Evolutionary conservation across 1,139 yeast species (phyloP), one percentile per base, ranked within the genome.

Genomic region (Candida sp.): DNA sequence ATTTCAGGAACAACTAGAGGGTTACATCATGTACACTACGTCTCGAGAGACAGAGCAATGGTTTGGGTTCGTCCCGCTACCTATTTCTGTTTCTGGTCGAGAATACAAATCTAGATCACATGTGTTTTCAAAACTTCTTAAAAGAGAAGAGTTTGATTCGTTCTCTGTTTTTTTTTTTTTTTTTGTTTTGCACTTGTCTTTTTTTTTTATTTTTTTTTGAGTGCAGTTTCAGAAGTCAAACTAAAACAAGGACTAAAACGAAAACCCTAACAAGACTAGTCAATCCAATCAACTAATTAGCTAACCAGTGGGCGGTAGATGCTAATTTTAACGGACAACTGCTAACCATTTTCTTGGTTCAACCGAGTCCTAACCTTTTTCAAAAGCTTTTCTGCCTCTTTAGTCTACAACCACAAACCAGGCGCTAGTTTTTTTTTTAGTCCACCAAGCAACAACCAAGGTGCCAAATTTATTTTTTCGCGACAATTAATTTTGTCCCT

Each of bases 401-500:
- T 17, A 17, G 17, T 17, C 17, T 17, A 23, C n/a, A 37, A 17
- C 9, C 40, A 37, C 27, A 37, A 23, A 23, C 9, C 27, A 23
- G 28, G 23, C 23, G 25, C 4, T 23, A 17, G n/a, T n/a, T n/a
- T 23, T 17, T 17, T 17, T 17, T 17, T 37, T 37, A 37, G 40
- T 37, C 40, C 40, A 38, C 27, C 17, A 9, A 5, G n/a, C 7
- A 22, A 22, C 27, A 37, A 22, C 2, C n/a, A 8, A 26, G 27
- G 12, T 38, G 32, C 17, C 32, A 38, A 38, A 38, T 38, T 9
- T 3, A 38, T 38, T 38, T 11, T 23, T 38, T n/a, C 28, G 42
- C 32, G 42, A n/a, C 42, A 38, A 38, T 38, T 26, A 38, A 26
- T 38, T 38, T 38, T 38, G 42, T 38, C 42, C 9, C 4, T 7